These are phyloP conservation scores for Capronia americana DNA, from an alignment of 2,329 filamentous ascomycete species.

Conservation along the genomic window DNA sequence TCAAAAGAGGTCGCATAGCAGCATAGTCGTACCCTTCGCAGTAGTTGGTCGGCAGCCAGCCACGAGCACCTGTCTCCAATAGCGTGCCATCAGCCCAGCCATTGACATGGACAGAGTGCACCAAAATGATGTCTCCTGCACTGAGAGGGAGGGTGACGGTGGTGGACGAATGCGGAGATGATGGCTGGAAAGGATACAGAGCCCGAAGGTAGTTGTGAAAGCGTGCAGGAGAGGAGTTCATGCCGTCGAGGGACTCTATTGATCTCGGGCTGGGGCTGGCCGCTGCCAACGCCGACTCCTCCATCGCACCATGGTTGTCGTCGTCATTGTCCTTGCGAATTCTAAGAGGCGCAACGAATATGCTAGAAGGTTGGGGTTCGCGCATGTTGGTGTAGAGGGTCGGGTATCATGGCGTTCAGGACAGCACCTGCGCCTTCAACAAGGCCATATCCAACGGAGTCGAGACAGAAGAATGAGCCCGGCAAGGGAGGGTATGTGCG, in stretches of 20 bases:
- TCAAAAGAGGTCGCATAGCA: slow-evolving; percentile 82
- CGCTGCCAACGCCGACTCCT: slow-evolving; percentile 13
- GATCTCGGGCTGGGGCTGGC: slow-evolving; percentile 13
- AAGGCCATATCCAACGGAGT: slow-evolving; percentile 6
- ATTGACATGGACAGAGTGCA: slow-evolving; percentile 97
- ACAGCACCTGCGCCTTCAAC: neutral
- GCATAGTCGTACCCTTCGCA: slow-evolving; percentile 93
- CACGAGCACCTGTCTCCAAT: slow-evolving; percentile 80
- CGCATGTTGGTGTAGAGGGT: slow-evolving; percentile 30
- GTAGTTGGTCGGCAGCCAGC: slow-evolving; percentile 98
- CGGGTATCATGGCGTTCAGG: slow-evolving; percentile 29
- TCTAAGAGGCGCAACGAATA: slow-evolving; percentile 41
- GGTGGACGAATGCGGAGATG: slow-evolving; percentile 75
- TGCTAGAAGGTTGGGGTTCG: slow-evolving; percentile 33
- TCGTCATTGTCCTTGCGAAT: slow-evolving; percentile 36
- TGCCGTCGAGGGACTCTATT: slow-evolving; percentile 49
- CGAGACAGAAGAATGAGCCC: slow-evolving; percentile 1
- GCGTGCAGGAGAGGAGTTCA: slow-evolving; percentile 62
- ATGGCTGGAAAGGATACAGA: slow-evolving; percentile 89
- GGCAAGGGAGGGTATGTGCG: slow-evolving; percentile 1
- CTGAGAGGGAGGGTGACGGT: slow-evolving; percentile 88
- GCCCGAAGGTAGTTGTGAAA: slow-evolving; percentile 96
- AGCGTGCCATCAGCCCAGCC: slow-evolving; percentile 98
- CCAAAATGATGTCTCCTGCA: slow-evolving; percentile 88
- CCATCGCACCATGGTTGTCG: slow-evolving; percentile 15